Evolutionary conservation across 495 filamentous ascomycete species (phyloP), one percentile per base, ranked within the genome.

Genomic region (Penicillium steckii): DNA sequence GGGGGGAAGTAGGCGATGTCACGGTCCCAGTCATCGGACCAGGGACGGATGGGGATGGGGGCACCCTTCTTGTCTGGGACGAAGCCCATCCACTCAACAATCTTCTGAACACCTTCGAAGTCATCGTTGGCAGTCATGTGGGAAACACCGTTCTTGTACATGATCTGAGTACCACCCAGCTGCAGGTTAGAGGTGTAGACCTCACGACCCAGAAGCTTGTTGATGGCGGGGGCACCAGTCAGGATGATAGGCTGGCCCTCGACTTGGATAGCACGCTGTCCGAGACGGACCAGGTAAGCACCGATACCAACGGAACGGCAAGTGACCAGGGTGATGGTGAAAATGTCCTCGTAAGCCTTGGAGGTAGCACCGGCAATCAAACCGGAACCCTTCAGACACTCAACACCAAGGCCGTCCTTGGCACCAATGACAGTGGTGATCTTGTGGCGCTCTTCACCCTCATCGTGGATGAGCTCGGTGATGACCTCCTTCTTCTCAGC

Each of bases 81-180:
- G 66, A 90, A 98, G 3, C 91, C 89, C 77, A 98, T 84, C 94
- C 94, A 98, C 61, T 95, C 86, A 24, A 97, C 88, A 65, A 98
- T 97, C 84, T 96, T 95, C 72, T 89, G 86, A 12, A 98, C 91
- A 81, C 94, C 94, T 55, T 91, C 91, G 52, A 97, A 97, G 79
- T 98, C 94, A 67, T 98, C 94, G 62, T 85, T 89, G 65, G 94
- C 94, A 54, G 93, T 97, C 87, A 97, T 89, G 76, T 98, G 94
- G 8, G 95, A 97, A 22, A 98, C 95, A 82, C 94, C 94, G 67
- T 98, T 98, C 76, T 87, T 93, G 83, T 98, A 97, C 94, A 98
- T 98, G 80, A 98, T 98, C 75, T 98, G 94, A 33, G 94, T 97
- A 60, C 94, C 94, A 84, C 94, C 94, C 55, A 98, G 88, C 78